These are phyloP conservation scores for Zygotorulaspora chibaensis DNA, from an alignment of 805 yeast genomes.

Conservation along the genomic window DNA sequence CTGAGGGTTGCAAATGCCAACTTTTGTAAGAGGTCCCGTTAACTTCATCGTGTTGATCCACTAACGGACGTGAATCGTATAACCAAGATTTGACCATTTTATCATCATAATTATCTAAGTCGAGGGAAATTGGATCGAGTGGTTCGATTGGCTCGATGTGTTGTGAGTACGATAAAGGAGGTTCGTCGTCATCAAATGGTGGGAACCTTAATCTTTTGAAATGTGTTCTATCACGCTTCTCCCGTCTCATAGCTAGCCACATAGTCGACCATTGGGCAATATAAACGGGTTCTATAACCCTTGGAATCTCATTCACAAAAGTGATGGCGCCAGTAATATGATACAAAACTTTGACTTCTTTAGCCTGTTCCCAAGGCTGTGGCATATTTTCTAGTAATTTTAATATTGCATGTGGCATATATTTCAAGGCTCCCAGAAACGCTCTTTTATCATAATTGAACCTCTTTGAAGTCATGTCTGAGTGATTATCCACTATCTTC, in stretches of 20 bases:
- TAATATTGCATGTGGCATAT: constrained; percentile 90
- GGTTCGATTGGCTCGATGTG: constrained; percentile 70
- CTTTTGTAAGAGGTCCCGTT: constrained; percentile 74
- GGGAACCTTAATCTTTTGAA: constrained; percentile 93
- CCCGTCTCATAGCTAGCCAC: constrained; percentile 92
- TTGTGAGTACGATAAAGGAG: constrained; percentile 80
- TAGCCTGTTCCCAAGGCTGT: constrained; percentile 92
- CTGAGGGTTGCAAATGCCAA: constrained; percentile 62
- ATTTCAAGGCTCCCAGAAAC: constrained; percentile 85
- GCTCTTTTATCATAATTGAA: constrained; percentile 82
- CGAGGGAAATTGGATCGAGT: constrained; percentile 63
- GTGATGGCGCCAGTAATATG: constrained; percentile 93
- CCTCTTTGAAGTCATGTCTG: constrained; percentile 74
- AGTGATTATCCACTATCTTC: constrained; percentile 76
- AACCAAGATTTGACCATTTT: constrained; percentile 66
- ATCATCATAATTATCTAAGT: constrained; percentile 63
- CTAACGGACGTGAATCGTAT: constrained; percentile 70
- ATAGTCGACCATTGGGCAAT: constrained; percentile 92
- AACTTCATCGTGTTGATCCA: constrained; percentile 48
- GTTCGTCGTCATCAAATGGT: constrained; percentile 96
- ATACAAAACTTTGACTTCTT: constrained; percentile 83
- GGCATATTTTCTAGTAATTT: constrained; percentile 95
- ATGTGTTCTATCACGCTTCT: constrained; percentile 83
- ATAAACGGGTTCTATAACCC: constrained; percentile 89
- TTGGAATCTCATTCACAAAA: constrained; percentile 85